Conservation (phyloP, 2,329 filamentous ascomycete species). For the Colletotrichum destructivum region DNA sequence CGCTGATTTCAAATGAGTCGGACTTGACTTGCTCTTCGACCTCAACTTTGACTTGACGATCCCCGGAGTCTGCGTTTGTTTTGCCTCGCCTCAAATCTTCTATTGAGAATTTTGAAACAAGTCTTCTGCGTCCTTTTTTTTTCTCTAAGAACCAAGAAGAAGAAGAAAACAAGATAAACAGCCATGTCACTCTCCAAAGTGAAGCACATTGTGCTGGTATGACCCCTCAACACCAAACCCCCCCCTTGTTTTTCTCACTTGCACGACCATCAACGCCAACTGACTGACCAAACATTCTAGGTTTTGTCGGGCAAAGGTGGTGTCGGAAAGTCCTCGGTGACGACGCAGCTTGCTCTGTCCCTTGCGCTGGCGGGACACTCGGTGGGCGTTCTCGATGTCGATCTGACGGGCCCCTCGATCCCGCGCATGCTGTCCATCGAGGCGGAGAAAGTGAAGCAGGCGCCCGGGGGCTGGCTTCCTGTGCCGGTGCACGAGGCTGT, state of each 20-base stretch:
- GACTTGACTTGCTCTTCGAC: conserved; percentile 20
- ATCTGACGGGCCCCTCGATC: conserved; percentile 96
- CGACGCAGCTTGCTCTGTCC: conserved; percentile 93
- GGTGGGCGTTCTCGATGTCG: conserved; percentile 95
- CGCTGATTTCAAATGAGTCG: conserved; percentile 35
- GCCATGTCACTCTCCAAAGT: conserved; percentile 78
- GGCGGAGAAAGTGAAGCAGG: conserved; percentile 89
- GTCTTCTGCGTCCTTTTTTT: too few species aligned
- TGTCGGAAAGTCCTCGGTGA: conserved; percentile 98
- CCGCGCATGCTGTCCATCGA: conserved; percentile 95
- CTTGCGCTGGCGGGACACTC: conserved; percentile 88
- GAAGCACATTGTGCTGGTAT: conserved; percentile 83
- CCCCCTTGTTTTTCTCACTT: conserved; percentile 7
- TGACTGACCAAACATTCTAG: conserved; percentile 51
- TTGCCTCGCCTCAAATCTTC: background rate
- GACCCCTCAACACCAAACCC: conserved; percentile 44
- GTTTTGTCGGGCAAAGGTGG: conserved; percentile 97
- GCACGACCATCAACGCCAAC: background rate
- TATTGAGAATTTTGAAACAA: too few species aligned
- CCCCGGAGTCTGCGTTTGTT: background rate
- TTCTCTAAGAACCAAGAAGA: too few species aligned
- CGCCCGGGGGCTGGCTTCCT: conserved; percentile 92
- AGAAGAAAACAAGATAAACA: background rate
- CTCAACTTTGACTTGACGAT: conserved; percentile 8
- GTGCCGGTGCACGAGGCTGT: conserved; percentile 83